A percentile compares a stretch with the other conserved stretches of the same genome.
Evolutionary conservation across 768 basidiomycete species (phyloP).

Genomic region (Boletus sensibilis): DNA sequence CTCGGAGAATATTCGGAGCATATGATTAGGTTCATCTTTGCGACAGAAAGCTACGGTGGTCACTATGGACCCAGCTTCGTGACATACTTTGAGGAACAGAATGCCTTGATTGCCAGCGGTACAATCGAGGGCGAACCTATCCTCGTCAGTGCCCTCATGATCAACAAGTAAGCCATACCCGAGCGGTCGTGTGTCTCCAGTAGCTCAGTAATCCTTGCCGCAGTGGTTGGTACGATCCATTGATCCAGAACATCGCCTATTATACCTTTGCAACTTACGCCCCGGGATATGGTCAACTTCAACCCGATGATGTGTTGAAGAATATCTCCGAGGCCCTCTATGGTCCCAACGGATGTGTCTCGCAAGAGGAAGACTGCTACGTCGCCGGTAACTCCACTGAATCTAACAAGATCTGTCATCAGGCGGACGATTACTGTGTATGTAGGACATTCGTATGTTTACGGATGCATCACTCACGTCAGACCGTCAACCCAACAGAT

Average conservation of each 20-base stretch:
- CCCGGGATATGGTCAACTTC: constrained; percentile 66
- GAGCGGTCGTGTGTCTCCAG: neutral
- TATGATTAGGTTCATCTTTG: constrained; percentile 51
- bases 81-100: constrained; percentile 64
- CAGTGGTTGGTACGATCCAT: constrained; percentile 67
- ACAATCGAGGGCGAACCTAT: constrained; percentile 48
- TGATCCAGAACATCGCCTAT: constrained; percentile 61
- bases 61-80: constrained; percentile 67
- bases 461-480: neutral
- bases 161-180: constrained; percentile 49
- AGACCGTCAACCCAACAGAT: constrained; percentile 29
- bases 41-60: constrained; percentile 68
- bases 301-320: constrained; percentile 43
- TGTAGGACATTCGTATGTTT: constrained; percentile 17
- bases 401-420: constrained; percentile 50
- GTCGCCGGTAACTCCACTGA: constrained; percentile 46
- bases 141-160: constrained; percentile 58
- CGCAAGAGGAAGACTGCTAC: constrained; percentile 55
- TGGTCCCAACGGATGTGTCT: constrained; percentile 48
- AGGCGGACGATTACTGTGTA: constrained; percentile 58
- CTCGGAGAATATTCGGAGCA: neutral
- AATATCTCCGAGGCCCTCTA: constrained; percentile 51
- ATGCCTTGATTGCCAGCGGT: constrained; percentile 46
- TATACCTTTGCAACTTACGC: constrained; percentile 59
- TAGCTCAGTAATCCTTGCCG: neutral